Percentiles rank a stretch among this genome's conserved stretches.
These are phyloP conservation scores for Trichoderma sp. DNA, from an alignment of 2,329 filamentous ascomycete genomes.

Conservation along the genomic window DNA sequence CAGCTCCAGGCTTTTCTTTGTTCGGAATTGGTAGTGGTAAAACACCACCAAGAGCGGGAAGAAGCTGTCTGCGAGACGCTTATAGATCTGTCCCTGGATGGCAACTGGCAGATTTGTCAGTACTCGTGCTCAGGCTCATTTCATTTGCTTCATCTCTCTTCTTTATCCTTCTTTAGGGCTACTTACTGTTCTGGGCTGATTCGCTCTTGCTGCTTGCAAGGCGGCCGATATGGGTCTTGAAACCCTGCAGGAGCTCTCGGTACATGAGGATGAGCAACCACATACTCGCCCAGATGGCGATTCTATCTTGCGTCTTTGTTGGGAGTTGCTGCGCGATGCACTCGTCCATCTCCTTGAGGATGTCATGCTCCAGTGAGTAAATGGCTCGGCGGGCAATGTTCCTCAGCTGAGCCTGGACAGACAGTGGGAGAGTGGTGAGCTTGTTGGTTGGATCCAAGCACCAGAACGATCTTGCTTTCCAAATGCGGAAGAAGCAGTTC, in stretches of 20 bases:
- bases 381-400: constrained; percentile 40
- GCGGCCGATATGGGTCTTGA: constrained; percentile 31
- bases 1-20: constrained; percentile 41
- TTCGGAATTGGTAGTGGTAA: constrained; percentile 43
- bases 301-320: constrained; percentile 39
- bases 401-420: constrained; percentile 41
- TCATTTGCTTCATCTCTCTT: background rate
- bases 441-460: constrained; percentile 41
- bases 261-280: constrained; percentile 53
- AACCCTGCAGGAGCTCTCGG: constrained; percentile 39
- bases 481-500: constrained; percentile 52
- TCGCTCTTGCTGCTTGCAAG: constrained; percentile 27
- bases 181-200: constrained; percentile 24
- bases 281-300: constrained; percentile 48
- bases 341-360: constrained; percentile 42
- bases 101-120: constrained; percentile 21
- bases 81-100: constrained; percentile 26
- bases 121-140: background rate
- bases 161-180: background rate
- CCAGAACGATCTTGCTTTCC: constrained; percentile 44
- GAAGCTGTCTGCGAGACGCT: constrained; percentile 34
- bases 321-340: constrained; percentile 40
- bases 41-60: constrained; percentile 41
- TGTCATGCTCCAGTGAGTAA: constrained; percentile 38
- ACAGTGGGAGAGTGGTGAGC: constrained; percentile 37